Evolutionary conservation across 768 basidiomycete species (phyloP), one percentile per base, ranked within the genome.

Genomic region (Amanita exitialis): DNA sequence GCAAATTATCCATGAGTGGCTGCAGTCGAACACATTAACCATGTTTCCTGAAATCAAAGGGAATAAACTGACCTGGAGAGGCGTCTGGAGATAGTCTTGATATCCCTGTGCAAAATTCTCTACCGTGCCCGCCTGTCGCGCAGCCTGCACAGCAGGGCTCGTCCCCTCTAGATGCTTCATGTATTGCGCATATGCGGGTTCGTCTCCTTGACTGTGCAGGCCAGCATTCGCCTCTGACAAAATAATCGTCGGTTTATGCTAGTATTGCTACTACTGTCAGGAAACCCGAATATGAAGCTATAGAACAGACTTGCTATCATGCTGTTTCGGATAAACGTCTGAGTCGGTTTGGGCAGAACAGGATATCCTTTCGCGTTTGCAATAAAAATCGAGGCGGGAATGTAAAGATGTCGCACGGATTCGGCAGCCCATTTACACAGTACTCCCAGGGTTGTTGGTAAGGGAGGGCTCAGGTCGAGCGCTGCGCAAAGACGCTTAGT

Each of bases 1-100:
- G 90, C 50, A 99, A 68, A 67, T 99, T 94, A 61, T 99, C 95
- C 93, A 95, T 95, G 59, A 99, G 66, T 20, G 96, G 96, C 88
- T 94, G 58, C 54, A 49, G 45, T 44, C 16, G 27, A 6, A 25
- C 12, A 45, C 45, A 15, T 42, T 61, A 53, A 48, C 28, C 36
- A 45, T 13, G 41, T 30, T 43, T 35, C 32, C 46, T 34, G 37
- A n/a, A 36, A 35, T 23, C 37, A 49, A 48, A 44, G 47, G 44
- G 20, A 44, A 47, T 30, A 51, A 23, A 58, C 72, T 50, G 54
- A 86, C 89, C 76, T 96, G 94, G 47, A 98, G 66, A 1, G 96
- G 96, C 4, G 92, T 89, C 64, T 98, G 96, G 16, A 99, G 70
- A 66, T 83, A 96, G 64, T 98, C 96, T 61, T 90, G 89, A 66